Evolutionary conservation across 2,329 filamentous ascomycete species (phyloP).

Genomic region (Diplodia scrobiculata): DNA sequence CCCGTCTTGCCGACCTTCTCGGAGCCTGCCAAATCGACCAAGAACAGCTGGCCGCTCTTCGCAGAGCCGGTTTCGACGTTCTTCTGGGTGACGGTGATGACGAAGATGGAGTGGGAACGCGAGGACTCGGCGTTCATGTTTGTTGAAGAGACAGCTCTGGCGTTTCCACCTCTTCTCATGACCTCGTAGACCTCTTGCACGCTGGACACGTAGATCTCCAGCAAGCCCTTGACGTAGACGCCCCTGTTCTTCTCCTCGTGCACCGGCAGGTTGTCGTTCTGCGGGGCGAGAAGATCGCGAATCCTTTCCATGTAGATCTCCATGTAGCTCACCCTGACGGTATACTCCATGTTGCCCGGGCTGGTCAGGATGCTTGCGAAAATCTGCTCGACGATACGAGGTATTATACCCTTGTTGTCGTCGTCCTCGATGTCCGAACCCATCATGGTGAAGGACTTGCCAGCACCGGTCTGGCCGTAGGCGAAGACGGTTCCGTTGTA

Average conservation of each 20-base stretch:
- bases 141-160: conserved; percentile 89
- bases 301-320: conserved; percentile 99
- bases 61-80: conserved; percentile 94
- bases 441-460: conserved; percentile 99
- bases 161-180: conserved; percentile 86
- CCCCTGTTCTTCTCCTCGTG: conserved; percentile 96
- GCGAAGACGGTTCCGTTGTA: conserved; percentile 99
- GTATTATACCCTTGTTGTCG: conserved; percentile 87
- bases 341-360: conserved; percentile 93
- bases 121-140: conserved; percentile 99
- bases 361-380: conserved; percentile 93
- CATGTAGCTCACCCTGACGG: conserved; percentile 98
- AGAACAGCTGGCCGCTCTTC: conserved; percentile 93
- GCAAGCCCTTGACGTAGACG: conserved; percentile 91
- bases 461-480: conserved; percentile 96
- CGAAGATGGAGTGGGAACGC: conserved; percentile 96
- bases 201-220: conserved; percentile 94
- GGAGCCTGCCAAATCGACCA: conserved; percentile 96
- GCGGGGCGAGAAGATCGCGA: conserved; percentile 84
- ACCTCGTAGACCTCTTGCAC: conserved; percentile 96
- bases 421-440: conserved; percentile 90
- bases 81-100: conserved; percentile 95
- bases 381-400: conserved; percentile 95
- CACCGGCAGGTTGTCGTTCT: conserved; percentile 95
- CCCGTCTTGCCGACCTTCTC: conserved; percentile 99